Conservation (phyloP, 1,284 basidiomycete species). For the Apiotrichum gracile region DNA sequence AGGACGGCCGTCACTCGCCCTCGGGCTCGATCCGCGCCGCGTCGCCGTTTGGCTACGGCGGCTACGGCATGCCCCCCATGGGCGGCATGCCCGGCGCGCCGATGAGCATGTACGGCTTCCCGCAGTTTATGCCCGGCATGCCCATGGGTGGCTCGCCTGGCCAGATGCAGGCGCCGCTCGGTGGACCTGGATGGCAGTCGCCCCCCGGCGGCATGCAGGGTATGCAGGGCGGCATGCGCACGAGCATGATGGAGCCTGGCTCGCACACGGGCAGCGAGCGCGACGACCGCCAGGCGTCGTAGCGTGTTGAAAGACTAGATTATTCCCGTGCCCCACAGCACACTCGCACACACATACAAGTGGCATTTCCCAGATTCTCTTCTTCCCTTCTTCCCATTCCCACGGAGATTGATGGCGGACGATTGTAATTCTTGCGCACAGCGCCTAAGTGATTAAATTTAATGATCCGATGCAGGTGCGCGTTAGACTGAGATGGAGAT, state of each 20-base stretch:
- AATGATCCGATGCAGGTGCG: no score
- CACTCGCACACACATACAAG: no score
- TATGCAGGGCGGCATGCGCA: background rate
- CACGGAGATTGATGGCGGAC: no score
- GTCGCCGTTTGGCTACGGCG: conserved; percentile 5
- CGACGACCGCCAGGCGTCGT: conserved; percentile 12
- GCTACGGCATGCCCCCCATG: conserved; percentile 10
- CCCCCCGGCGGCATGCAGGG: background rate
- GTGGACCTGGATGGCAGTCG: background rate
- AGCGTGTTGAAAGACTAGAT: background rate
- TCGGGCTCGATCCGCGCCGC: conserved; percentile 8
- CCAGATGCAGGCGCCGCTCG: background rate
- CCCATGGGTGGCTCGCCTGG: background rate
- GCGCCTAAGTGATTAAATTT: no score
- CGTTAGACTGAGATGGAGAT: no score
- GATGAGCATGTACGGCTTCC: conserved; percentile 6
- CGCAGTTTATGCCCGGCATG: background rate
- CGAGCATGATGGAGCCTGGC: background rate
- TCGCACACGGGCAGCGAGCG: conserved; percentile 5
- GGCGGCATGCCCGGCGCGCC: conserved; percentile 12
- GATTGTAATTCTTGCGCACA: no score
- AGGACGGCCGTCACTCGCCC: conserved; percentile 16
- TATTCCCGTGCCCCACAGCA: no score
- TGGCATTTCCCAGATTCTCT: no score
- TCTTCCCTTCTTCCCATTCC: no score